These are phyloP conservation scores for Zygoascus sp. DNA, from an alignment of 1,139 yeast species.

Conservation along the genomic window DNA sequence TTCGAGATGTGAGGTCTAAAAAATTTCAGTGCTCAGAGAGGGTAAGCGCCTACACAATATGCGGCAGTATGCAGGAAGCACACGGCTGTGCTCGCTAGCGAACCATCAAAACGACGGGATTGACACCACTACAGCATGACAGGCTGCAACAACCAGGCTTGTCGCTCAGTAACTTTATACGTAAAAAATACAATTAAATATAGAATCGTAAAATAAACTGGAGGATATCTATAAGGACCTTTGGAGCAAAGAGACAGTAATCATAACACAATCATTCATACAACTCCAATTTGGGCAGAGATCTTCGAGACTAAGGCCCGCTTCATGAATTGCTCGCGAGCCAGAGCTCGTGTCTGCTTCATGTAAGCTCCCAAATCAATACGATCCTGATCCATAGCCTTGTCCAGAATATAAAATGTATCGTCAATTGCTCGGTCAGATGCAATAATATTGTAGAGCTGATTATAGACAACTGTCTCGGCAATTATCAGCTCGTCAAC, in stretches of 20 bases:
- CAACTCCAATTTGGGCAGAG: slow-evolving; percentile 18
- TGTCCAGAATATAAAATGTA: slow-evolving; percentile 55
- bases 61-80: too few relatives aligned
- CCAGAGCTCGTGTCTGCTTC: slow-evolving; percentile 55
- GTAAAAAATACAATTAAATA: background rate
- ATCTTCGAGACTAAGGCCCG: slow-evolving; percentile 29
- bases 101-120: too few relatives aligned
- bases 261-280: background rate
- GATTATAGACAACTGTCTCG: slow-evolving; percentile 46
- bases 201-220: background rate
- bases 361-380: slow-evolving; percentile 51
- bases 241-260: background rate
- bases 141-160: background rate
- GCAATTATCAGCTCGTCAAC: slow-evolving; percentile 44
- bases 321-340: slow-evolving; percentile 66
- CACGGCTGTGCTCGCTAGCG: too few relatives aligned
- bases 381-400: slow-evolving; percentile 48
- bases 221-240: too few relatives aligned
- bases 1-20: slow-evolving; percentile 4
- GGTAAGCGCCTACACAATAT: too few relatives aligned
- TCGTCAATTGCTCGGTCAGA: slow-evolving; percentile 70
- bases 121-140: too few relatives aligned
- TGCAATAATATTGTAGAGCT: slow-evolving; percentile 61
- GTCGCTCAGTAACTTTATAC: background rate
- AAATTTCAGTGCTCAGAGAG: background rate